Evolutionary conservation across 2,329 filamentous ascomycete species (phyloP).

Genomic region (Fusarium staphyleae): DNA sequence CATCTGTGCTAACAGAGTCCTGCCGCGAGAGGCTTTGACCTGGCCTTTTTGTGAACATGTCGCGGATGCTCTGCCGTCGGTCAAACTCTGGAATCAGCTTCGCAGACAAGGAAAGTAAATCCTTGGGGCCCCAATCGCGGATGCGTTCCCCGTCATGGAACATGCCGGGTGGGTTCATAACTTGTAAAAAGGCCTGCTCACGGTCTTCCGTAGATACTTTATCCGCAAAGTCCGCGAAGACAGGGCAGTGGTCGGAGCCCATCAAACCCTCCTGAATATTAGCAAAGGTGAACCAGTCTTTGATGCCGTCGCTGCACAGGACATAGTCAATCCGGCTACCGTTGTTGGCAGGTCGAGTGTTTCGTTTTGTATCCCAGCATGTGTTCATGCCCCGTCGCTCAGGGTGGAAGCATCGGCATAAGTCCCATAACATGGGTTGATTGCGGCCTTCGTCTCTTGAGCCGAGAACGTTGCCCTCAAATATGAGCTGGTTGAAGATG

Average conservation of each 20-base stretch:
- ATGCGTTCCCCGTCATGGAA: constrained; percentile 72
- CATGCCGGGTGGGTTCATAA: constrained; percentile 79
- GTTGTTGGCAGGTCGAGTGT: constrained; percentile 93
- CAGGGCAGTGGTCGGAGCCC: constrained; percentile 96
- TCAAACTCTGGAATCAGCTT: constrained; percentile 89
- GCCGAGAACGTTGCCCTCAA: constrained; percentile 72
- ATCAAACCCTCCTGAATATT: constrained; percentile 94
- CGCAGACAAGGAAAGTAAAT: constrained; percentile 77
- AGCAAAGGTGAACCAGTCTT: constrained; percentile 77
- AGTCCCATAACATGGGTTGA: constrained; percentile 78
- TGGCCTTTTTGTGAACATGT: constrained; percentile 76
- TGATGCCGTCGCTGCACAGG: constrained; percentile 80
- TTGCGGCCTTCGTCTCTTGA: constrained; percentile 74
- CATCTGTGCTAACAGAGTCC: constrained; percentile 4
- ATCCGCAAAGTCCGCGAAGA: constrained; percentile 78
- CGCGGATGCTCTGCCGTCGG: constrained; percentile 82
- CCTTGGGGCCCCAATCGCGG: constrained; percentile 70
- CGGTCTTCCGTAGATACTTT: constrained; percentile 59
- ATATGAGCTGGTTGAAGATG: constrained; percentile 85
- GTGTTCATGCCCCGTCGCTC: constrained; percentile 90
- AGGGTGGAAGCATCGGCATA: constrained; percentile 83
- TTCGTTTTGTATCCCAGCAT: constrained; percentile 94
- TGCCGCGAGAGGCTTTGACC: constrained; percentile 11
- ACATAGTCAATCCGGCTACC: constrained; percentile 95
- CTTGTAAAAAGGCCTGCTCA: constrained; percentile 66